Base-by-base conservation (phyloP, 1,284 basidiomycete genomes). In the Pterula multifida region DNA sequence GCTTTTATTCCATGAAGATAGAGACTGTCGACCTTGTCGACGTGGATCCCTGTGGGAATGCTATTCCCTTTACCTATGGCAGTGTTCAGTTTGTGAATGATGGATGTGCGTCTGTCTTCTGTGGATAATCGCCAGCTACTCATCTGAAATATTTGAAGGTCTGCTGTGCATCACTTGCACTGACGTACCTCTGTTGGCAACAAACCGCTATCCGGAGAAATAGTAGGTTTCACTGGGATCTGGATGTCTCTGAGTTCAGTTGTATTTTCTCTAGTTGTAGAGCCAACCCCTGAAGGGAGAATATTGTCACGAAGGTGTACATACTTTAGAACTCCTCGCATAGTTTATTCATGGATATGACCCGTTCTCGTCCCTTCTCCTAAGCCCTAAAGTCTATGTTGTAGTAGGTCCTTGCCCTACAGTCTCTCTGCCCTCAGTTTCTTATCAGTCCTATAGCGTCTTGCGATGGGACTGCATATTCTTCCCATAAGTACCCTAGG, bases 41-140 rank as follows among this genome's bases (percentile, higher is more conserved):
- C 63, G 75, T 99, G 15, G 95, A 98, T 63, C 96, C 96, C 0
- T 99, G 98, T 62, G 96, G 96, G 0, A 95, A 92, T 3, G 96
- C 96, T 0, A 87, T 92, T 2, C 93, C 94, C 0, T 99, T 99
- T 65, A 82, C 98, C 26, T 96, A 99, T 60, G 85, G 85, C n/a
- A 92, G 95, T 0, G 83, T 98, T n/a, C 92, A 96, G 60, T 81
- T 80, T 50, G 75, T 98, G 2, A 78, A 79, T 22, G 93, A 96
- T 57, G 91, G 87, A 61, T 93, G 91, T 83, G 49, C 55, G 71
- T 55, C 42, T 45, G n/a, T 26, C 17, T n/a, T 24, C 49, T 44
- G 44, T 24, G 17, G n/a, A 26, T 49, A 22, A 25, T 32, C 15
- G n/a, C n/a, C n/a, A n/a, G n/a, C n/a, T n/a, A n/a, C n/a, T n/a